These are phyloP conservation scores for Plasmopara muralis DNA, from an alignment of 352 stramenopile species.

Conservation along the genomic window DNA sequence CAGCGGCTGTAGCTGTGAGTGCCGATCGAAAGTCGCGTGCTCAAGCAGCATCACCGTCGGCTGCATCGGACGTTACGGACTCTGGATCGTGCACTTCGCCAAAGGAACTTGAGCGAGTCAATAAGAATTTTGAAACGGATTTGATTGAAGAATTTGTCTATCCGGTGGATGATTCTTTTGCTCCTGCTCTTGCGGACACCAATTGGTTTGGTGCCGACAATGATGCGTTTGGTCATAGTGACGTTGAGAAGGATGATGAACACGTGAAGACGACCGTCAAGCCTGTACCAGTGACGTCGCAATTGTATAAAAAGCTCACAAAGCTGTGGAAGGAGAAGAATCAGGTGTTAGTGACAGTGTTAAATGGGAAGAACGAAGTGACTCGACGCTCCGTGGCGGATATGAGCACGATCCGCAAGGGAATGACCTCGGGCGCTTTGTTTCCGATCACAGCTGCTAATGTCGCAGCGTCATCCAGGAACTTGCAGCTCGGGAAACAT, in stretches of 20 bases:
- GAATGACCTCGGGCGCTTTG: slow-evolving; percentile 53
- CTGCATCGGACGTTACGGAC: slow-evolving; percentile 67
- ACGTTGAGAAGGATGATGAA: slow-evolving; percentile 46
- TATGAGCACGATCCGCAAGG: slow-evolving; percentile 75
- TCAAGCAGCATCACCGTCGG: slow-evolving; percentile 45
- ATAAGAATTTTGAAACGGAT: slow-evolving; percentile 51
- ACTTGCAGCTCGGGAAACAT: slow-evolving; percentile 28
- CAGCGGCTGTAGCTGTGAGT: slow-evolving; percentile 25
- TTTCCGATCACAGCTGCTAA: slow-evolving; percentile 46
- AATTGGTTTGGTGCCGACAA: slow-evolving; percentile 56
- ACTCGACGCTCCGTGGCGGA: slow-evolving; percentile 68
- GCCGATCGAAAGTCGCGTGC: slow-evolving; percentile 24
- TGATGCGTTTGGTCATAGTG: slow-evolving; percentile 53
- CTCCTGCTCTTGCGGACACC: slow-evolving; percentile 40
- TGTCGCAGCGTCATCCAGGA: slow-evolving; percentile 19
- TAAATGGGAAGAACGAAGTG: slow-evolving; percentile 65
- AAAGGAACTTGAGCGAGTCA: slow-evolving; percentile 37
- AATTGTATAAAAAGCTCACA: slow-evolving; percentile 73
- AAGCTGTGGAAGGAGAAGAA: slow-evolving; percentile 82
- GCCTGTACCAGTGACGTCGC: slow-evolving; percentile 51
- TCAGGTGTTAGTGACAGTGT: slow-evolving; percentile 69
- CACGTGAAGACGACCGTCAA: slow-evolving; percentile 26
- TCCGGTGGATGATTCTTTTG: slow-evolving; percentile 73
- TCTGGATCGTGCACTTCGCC: slow-evolving; percentile 51
- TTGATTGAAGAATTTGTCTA: slow-evolving; percentile 81